phyloP scores from a whole-genome alignment of 805 yeast genomes.

The Clavispora phyllophila region DNA sequence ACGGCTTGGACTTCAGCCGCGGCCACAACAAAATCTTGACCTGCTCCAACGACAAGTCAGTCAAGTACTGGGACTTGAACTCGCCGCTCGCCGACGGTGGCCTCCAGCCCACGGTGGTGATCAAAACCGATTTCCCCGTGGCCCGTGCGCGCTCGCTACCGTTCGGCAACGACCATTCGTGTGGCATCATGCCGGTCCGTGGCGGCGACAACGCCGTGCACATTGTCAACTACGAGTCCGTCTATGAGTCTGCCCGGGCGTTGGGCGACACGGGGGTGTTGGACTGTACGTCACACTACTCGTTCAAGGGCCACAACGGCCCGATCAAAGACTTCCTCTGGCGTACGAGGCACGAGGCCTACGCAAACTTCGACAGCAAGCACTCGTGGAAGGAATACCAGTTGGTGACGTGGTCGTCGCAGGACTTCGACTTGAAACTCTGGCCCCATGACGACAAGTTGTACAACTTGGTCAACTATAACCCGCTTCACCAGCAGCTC shows the following conservation, averaged over 20 bases:
- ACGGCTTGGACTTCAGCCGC: constrained; percentile 81
- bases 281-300: constrained; percentile 25
- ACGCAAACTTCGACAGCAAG: constrained; percentile 42
- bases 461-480: constrained; percentile 32
- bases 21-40: constrained; percentile 60
- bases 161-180: constrained; percentile 68
- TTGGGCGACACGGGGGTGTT: constrained; percentile 23
- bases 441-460: constrained; percentile 61
- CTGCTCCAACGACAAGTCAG: constrained; percentile 80
- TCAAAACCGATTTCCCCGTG: constrained; percentile 77
- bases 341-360: constrained; percentile 49
- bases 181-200: constrained; percentile 84
- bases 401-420: constrained; percentile 86
- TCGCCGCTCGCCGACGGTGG: not conserved
- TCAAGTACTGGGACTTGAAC: constrained; percentile 34
- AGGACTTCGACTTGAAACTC: constrained; percentile 72
- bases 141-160: constrained; percentile 87
- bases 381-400: constrained; percentile 79
- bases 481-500: constrained; percentile 28
- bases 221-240: constrained; percentile 45
- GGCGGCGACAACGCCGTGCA: constrained; percentile 72
- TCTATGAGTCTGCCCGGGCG: constrained; percentile 22
- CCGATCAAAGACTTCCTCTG: constrained; percentile 86
- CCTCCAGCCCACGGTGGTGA: constrained; percentile 48
- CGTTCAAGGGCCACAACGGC: constrained; percentile 77